Evolutionary conservation across 1,284 basidiomycete genomes (phyloP).

Genomic region (Sutorius eximius): DNA sequence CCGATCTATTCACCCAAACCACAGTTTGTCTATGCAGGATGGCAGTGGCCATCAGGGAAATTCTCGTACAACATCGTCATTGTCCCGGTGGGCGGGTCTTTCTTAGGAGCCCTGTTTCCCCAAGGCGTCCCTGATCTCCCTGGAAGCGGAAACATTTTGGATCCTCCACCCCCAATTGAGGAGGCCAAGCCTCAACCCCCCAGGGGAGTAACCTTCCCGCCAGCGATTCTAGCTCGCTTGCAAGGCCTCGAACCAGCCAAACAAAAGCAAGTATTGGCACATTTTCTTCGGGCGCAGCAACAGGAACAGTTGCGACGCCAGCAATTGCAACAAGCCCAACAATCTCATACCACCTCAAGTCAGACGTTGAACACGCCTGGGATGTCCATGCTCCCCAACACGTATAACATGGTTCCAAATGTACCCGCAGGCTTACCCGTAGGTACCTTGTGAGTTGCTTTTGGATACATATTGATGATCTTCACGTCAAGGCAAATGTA

Average conservation of each 20-base stretch:
- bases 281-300: constrained; percentile 24
- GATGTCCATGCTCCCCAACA: constrained; percentile 10
- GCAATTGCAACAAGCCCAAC: constrained; percentile 34
- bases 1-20: constrained; percentile 9
- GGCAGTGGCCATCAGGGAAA: constrained; percentile 47
- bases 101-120: constrained; percentile 57
- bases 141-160: constrained; percentile 22
- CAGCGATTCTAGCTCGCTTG: constrained; percentile 19
- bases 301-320: constrained; percentile 31
- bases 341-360: constrained; percentile 8
- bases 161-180: constrained; percentile 6
- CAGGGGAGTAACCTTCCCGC: constrained; percentile 8
- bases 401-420: constrained; percentile 12
- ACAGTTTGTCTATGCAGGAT: constrained; percentile 58
- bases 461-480: constrained; percentile 5
- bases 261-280: constrained; percentile 19
- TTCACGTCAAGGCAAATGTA: constrained; percentile 15
- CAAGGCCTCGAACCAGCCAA: constrained; percentile 29
- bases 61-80: constrained; percentile 52
- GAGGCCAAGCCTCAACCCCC: constrained; percentile 22
- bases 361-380: constrained; percentile 18
- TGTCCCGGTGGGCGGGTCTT: constrained; percentile 40
- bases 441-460: constrained; percentile 1
- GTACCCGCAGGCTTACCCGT: constrained; percentile 21
- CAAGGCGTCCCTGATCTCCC: constrained; percentile 57